Evolutionary conservation across 352 stramenopile species (phyloP).

Genomic region (Plasmopara viticola): DNA sequence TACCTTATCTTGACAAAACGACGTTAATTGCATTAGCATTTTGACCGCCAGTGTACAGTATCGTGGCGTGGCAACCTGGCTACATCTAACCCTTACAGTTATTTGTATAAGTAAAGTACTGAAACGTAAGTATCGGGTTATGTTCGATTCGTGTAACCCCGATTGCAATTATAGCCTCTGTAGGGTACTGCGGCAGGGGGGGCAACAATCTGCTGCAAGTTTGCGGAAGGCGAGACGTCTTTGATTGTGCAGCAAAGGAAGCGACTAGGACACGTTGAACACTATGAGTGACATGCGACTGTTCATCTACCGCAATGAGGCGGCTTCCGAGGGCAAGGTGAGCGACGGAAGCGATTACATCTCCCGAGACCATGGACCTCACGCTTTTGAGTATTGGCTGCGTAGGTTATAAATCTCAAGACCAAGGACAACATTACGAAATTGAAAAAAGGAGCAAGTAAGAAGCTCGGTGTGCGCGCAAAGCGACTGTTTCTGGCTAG

Average conservation of each 20-base stretch:
- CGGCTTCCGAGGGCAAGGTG: constrained; percentile 74
- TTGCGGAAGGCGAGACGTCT: constrained; percentile 17
- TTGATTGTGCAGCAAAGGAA: constrained; percentile 6
- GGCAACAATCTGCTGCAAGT: constrained; percentile 19
- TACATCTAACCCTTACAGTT: not conserved
- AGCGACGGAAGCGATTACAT: constrained; percentile 1
- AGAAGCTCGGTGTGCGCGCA: constrained; percentile 75
- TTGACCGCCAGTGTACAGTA: constrained; percentile 6
- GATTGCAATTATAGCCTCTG: constrained; percentile 12
- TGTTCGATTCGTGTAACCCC: not conserved
- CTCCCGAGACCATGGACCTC: not conserved
- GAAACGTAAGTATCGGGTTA: not conserved
- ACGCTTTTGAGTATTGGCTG: constrained; percentile 4
- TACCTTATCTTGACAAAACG: too few relatives aligned
- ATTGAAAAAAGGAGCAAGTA: constrained; percentile 80
- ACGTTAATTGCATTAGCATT: too few relatives aligned
- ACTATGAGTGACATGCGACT: constrained; percentile 77
- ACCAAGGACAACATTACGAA: constrained; percentile 57
- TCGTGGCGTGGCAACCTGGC: constrained; percentile 9
- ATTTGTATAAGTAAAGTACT: too few relatives aligned
- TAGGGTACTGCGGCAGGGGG: constrained; percentile 14
- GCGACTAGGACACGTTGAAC: constrained; percentile 4
- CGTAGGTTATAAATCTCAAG: constrained; percentile 78
- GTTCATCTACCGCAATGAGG: constrained; percentile 86
- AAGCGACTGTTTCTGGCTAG: constrained; percentile 77